Conservation (phyloP, 768 basidiomycete species). For the Tulasnella sp. region DNA sequence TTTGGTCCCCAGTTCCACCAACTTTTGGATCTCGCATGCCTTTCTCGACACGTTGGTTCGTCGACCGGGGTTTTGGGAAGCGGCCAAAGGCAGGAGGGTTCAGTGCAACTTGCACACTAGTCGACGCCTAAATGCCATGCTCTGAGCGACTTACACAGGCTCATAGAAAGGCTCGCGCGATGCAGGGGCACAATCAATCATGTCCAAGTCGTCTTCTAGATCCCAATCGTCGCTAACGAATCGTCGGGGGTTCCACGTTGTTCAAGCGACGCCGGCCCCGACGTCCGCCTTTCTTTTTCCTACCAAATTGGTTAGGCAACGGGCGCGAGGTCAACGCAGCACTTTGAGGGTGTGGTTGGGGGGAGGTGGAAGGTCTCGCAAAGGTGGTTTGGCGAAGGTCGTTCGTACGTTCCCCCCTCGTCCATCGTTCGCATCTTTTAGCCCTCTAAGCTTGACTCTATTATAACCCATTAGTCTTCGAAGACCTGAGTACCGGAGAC, state of each 20-base stretch:
- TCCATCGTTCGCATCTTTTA: not conserved
- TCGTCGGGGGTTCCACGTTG: slow-evolving; percentile 3
- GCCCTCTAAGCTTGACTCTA: not conserved
- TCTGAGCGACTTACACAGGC: not conserved
- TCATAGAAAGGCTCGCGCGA: not conserved
- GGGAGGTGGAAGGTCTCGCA: not conserved
- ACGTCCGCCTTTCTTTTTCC: not conserved
- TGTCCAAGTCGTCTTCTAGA: not conserved
- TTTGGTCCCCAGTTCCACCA: not conserved
- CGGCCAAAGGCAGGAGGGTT: slow-evolving; percentile 1
- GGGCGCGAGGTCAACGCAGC: not conserved
- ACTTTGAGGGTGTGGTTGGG: not conserved
- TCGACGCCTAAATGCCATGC: not conserved
- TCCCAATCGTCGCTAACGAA: not conserved
- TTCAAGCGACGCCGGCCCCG: not conserved
- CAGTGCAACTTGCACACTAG: slow-evolving; percentile 1
- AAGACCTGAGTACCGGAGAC: not conserved
- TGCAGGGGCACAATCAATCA: not conserved
- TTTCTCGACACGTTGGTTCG: not conserved
- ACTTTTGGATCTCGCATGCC: not conserved
- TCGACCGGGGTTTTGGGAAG: not conserved
- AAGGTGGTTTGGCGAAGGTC: not conserved
- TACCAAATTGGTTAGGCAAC: not conserved
- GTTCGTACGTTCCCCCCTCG: not conserved
- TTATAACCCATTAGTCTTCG: not conserved